These are phyloP conservation scores for Backusella luteola DNA, from an alignment of 192 early-diverging fungal genomes.

Conservation along the genomic window DNA sequence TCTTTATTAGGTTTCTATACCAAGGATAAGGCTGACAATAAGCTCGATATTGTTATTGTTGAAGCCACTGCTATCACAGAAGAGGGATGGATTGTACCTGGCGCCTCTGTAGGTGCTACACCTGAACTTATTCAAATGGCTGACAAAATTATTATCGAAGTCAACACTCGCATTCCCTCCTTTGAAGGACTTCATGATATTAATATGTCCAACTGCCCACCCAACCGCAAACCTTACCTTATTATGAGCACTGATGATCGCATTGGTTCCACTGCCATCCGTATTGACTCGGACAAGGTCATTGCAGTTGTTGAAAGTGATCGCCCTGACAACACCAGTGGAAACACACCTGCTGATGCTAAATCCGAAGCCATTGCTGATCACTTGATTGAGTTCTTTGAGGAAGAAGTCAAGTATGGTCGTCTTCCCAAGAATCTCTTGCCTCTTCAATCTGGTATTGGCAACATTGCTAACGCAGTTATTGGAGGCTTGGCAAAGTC, in stretches of 20 bases:
- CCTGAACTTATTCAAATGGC: slow-evolving; percentile 42
- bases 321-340: slow-evolving; percentile 28
- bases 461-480: slow-evolving; percentile 44
- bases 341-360: slow-evolving; percentile 28
- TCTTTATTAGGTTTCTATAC: slow-evolving; percentile 28
- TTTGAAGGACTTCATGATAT: slow-evolving; percentile 46
- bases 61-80: slow-evolving; percentile 42
- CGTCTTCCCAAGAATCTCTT: slow-evolving; percentile 35
- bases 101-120: slow-evolving; percentile 39
- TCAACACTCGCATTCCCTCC: slow-evolving; percentile 39
- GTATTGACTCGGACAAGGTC: slow-evolving; percentile 36
- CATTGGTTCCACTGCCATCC: slow-evolving; percentile 36
- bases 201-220: slow-evolving; percentile 24
- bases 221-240: slow-evolving; percentile 39
- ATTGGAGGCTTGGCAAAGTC: slow-evolving; percentile 40
- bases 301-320: slow-evolving; percentile 35
- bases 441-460: slow-evolving; percentile 41
- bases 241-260: slow-evolving; percentile 38
- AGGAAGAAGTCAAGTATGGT: slow-evolving; percentile 39
- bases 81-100: slow-evolving; percentile 40
- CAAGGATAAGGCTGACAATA: slow-evolving; percentile 34
- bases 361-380: slow-evolving; percentile 29
- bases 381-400: slow-evolving; percentile 41
- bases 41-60: slow-evolving; percentile 38
- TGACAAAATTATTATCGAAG: slow-evolving; percentile 38